Evolutionary conservation across 179 eudicot genomes (phyloP), one percentile per base, ranked within the genome.

Genomic region (Silene noctiflora): DNA sequence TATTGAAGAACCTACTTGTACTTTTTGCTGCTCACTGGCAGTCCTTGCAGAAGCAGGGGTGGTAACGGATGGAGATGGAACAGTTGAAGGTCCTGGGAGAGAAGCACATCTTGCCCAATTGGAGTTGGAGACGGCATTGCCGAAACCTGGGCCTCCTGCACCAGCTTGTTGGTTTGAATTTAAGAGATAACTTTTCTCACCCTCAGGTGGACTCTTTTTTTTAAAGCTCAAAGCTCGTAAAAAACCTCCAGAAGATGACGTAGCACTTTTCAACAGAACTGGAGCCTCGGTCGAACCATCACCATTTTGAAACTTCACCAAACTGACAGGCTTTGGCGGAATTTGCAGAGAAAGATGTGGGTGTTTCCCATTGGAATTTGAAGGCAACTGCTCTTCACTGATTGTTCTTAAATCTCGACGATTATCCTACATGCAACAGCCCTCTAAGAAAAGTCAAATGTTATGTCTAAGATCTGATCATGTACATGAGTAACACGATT

Each of bases 171-270:
- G 58, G 62, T 86, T 88, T 66, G 86, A 58, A 75, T 67, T 77
- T 33, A 89, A 84, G 72, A 94, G 97, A 72, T 81, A 85, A 77
- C 89, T 87, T 85, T 84, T 89, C 84, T 89, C 97, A 69, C 82
- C 86, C 46, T 89, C 87, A 20, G 83, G 67, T 46, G 67, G 31
- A 65, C 27, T 81, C 82, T 86, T 88, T 79, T 82, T 90, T 77
- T 92, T 94, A 76, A 92, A 90, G 89, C 97, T 91, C 77, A 89
- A 75, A 39, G 87, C 93, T 39, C 89, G 88, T 13, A 92, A 69
- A 84, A 88, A 82, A 19, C 89, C 83, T 75, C 87, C 84, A 25
- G 91, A 75, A 61, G 85, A 74, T 64, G 97, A 85, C n/a, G 87
- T 33, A 53, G 78, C 79, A 73, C 78, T 78, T 73, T 58, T 83